Base-by-base conservation (phyloP, 1,284 basidiomycete species). In the Rhizoctonia solani region DNA sequence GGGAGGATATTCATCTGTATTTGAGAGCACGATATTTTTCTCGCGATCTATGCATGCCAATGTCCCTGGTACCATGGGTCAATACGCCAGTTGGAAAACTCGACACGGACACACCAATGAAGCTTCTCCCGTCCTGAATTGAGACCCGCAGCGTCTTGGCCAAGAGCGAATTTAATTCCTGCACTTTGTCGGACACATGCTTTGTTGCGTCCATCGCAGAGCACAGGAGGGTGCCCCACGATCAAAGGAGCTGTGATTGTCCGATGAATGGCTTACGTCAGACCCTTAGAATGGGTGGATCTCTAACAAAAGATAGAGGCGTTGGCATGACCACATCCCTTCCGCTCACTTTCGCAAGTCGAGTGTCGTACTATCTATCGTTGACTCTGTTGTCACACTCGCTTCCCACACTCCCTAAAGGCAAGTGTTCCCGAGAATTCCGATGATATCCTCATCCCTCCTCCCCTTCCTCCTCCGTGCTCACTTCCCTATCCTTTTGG, bases 1-100 rank as follows among this genome's bases (percentile, higher is more conserved):
- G 3, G 25, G n/a, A 44, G 46, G 54, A 46, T 67, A 71, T 49
- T 72, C 71, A 32, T 72, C 68, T 1, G 71, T 59, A 47, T 70
- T 70, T 27, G 61, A 65, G 4, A 72, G 54, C 6, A 72, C 63
- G 8, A 72, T 68, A 47, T 72, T 72, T 61, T 68, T 69, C 54
- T 70, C 55, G 25, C 69, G 67, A 54, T 72, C 71, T 16, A 72
- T 63, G 58, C 71, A 72, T n/a, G 69, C 68, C 30, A 72, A 71
- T 14, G 65, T 67, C 27, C 56, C 56, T 59, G 29, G 8, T 19
- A 32, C 21, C 56, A n/a, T 21, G 19, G 34, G 42, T 44, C 37
- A n/a, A 25, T 23, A 19, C 9, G 30, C 30, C 9, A 13, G 3
- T n/a, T 8, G 27, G 3, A 32, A 4, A 23, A 49, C 9, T 14